Base-by-base conservation (phyloP, 768 basidiomycete genomes). In the Rhizopogon vesiculosus region DNA sequence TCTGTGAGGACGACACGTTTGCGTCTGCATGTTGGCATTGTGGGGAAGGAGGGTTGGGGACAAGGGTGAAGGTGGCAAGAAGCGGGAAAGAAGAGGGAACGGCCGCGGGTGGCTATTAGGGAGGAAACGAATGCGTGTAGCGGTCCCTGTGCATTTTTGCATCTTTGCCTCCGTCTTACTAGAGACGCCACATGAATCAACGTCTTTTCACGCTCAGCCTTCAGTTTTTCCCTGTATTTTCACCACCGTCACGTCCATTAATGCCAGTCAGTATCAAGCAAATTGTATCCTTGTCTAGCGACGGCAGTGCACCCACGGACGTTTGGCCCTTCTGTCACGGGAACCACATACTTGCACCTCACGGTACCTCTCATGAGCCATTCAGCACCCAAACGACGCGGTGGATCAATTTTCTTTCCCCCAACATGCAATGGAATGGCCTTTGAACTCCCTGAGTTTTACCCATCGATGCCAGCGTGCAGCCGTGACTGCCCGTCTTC, bases 1-100 rank as follows among this genome's bases (percentile, higher is more conserved):
- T 91, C 85, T 62, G 85, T 90, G 79, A 92, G 89, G 67, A 92
- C 83, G 62, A 92, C 90, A 78, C 89, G 84, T 73, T 92, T 92
- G 78, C 90, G 87, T 64, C 90, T 85, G 75, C 89, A 92, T 66
- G 89, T 90, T 63, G 90, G 90, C 90, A 92, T 92, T 64, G 69
- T 66, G 68, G 70, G 67, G 69, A 72, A 68, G 59, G 66, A 68
- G 65, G 71, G 72, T 72, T 70, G 74, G 72, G 72, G 69, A 71
- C 71, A 72, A 74, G 74, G 72, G 66, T 65, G 70, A 58, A 64
- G 69, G 62, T 62, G 69, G 67, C 76, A 76, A 76, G 75, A 79
- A 75, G 76, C 77, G 75, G 76, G 69, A 80, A 79, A 78, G 76
- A 76, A 80, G 79, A 75, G 78, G 78, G 78, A 80, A 78, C 51